Evolutionary conservation across 2,329 filamentous ascomycete genomes (phyloP).

Genomic region (Chaetomiaceae sp.): DNA sequence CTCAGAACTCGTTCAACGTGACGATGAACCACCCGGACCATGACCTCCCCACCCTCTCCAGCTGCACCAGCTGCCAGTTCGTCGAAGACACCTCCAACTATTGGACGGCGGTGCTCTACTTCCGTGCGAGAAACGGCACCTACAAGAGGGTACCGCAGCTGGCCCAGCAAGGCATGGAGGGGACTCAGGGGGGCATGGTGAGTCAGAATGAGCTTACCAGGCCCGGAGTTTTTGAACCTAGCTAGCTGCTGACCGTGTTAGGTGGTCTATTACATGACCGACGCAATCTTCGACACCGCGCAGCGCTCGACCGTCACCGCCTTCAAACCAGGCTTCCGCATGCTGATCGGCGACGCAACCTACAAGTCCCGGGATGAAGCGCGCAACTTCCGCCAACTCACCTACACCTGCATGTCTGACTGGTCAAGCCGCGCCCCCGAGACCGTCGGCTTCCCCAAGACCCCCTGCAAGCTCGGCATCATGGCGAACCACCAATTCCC

Average conservation of each 20-base stretch:
- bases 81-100: slow-evolving; percentile 26
- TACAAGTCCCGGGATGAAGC: slow-evolving; percentile 30
- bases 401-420: slow-evolving; percentile 36
- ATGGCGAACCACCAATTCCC: slow-evolving; percentile 42
- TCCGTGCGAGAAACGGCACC: slow-evolving; percentile 22
- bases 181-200: slow-evolving; percentile 38
- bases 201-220: not conserved
- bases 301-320: slow-evolving; percentile 34
- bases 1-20: slow-evolving; percentile 23
- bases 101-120: slow-evolving; percentile 26
- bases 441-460: slow-evolving; percentile 33
- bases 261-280: slow-evolving; percentile 42
- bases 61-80: slow-evolving; percentile 24
- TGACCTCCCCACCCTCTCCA: slow-evolving; percentile 18
- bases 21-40: slow-evolving; percentile 22
- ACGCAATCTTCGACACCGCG: slow-evolving; percentile 34
- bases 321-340: slow-evolving; percentile 39
- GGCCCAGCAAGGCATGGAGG: slow-evolving; percentile 31
- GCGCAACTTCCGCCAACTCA: slow-evolving; percentile 35
- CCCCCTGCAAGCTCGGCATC: slow-evolving; percentile 37
- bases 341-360: slow-evolving; percentile 34
- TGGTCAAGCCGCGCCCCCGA: slow-evolving; percentile 34
- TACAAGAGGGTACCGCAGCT: slow-evolving; percentile 21
- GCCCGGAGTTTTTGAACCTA: not conserved
- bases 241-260: not conserved